Evolutionary conservation across 768 basidiomycete genomes (phyloP), one percentile per base, ranked within the genome.

Genomic region (Crucibulum laeve): DNA sequence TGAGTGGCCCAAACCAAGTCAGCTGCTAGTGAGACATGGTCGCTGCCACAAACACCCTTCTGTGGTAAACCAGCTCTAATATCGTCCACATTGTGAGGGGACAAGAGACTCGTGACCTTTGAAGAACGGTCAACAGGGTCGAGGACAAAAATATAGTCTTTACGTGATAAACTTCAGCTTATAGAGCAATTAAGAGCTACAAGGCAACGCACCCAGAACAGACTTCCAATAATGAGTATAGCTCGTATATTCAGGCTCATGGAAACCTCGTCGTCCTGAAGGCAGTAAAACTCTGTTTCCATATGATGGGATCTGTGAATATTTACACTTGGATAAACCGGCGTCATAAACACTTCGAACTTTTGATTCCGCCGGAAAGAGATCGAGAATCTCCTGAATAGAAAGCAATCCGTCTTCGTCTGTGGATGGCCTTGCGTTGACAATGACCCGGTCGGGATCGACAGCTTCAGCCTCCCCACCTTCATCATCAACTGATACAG

Each of bases 81-180:
- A 39, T 79, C 73, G 39, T 76, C 65, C 23, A 71, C 71, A 19
- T 52, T 58, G 54, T 83, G 84, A 11, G 88, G 82, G 21, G 74
- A 59, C 7, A 91, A 76, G 21, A 94, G 65, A 8, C 79, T 72
- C 23, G 63, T 57, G 28, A 88, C 62, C 19, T 55, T 52, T 26
- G 70, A 59, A 11, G 44, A 53, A 37, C 54, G 53, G 18, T 59
- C 50, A 4, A 61, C 57, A 3, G 76, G 65, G 49, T 82, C 75
- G 4, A 84, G 51, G 39, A 94, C 67, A 59, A 96, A 92, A 41
- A 98, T 88, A 59, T 97, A 98, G 68, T 96, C 94, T 94, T 5
- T 22, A 40, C 10, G 8, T 30, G 10, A 30, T 30, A 8, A 30
- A n/a, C n/a, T 14, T 37, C 8, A 37, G 35, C 11, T 19, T 14